Base-by-base conservation (phyloP, 1,284 basidiomycete genomes). In the Cryptococcus deneoformans region DNA sequence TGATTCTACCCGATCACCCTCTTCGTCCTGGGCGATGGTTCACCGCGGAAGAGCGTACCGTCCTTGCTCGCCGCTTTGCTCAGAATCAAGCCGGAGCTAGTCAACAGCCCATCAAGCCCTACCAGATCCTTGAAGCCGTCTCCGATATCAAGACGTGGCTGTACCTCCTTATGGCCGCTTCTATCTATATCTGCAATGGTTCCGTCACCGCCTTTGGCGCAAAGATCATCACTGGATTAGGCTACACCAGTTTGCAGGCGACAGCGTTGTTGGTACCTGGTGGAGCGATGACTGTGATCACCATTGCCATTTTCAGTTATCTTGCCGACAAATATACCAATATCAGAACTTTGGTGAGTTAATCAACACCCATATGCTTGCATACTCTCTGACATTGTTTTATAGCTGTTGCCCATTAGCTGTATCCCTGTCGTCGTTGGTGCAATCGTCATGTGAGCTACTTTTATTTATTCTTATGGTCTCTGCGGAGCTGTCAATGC, bases 381-480 rank as follows among this genome's bases (percentile, higher is more conserved):
- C 10, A 6, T 8, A 53, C 52, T 52, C 34, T 49, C 47, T 39
- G 8, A 8, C 16, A n/a, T 9, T 8, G 47, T 10, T 34, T 9
- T 36, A 10, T 35, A 69, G 63, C 66, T 82, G 36, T 68, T 82
- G 40, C 77, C 79, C 3, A 50, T 80, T 10, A 77, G 74, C 5
- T 81, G 80, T 54, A 59, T 82, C 6, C 81, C 81, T 10, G 78
- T 81, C 16, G 71, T 82, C 38, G 71, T 79, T 29, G 81, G 82
- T 14, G 76, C 78, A 0, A 64, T 79, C n/a, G 63, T 65, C 38
- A 64, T 72, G 57, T 58, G 16, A 51, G 57, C 16, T 36, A 53
- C 56, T 37, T 45, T 9, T 14, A 14, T 48, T 9, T 29, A 5
- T 29, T 5, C 29, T 48, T 48, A 53, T 61, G 35, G 14, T 8